Base-by-base conservation (phyloP, 306 rosid species). In the Rosa rugosa region DNA sequence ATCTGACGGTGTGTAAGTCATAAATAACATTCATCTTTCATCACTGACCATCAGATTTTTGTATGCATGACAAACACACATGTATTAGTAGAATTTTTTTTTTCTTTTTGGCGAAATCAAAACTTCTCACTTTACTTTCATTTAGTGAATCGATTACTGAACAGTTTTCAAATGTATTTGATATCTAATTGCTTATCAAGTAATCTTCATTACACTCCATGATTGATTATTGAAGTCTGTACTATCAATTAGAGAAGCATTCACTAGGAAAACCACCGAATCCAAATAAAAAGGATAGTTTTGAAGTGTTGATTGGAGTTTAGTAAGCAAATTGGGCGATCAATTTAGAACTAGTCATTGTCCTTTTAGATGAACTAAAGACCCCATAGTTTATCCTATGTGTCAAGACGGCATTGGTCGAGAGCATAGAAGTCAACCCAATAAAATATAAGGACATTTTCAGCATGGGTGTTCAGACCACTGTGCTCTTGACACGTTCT, bases 401-500 rank as follows among this genome's bases (percentile, higher is more conserved):
- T 13, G 68, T 49, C 13, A 0, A 34, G 22, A 60, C 8, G 3
- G 0, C 9, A 60, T 38, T 47, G 77, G 72, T 49, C 14, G 2
- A 2, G 2, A 38, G 1, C 77, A 18, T 34, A 69, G 17, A 62
- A 77, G 79, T 18, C 76, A 53, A 75, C 23, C 54, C 25, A 25
- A 12, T 25, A 13, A 31, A 60, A 18, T 59, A 17, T 50, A 20
- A 5, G 10, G 47, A 46, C 27, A 42, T n/a, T 76, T 40, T 22
- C 9, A 11, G 23, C 63, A 27, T 12, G 11, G 23, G 46, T 17
- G 23, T 16, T 44, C 23, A 5, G 34, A 49, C 79, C 82, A 75
- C 54, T 69, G 5, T 38, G 23, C 41, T 62, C 36, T 14, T 9
- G 83, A 60, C 86, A 79, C 80, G 79, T 60, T 11, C 31, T 14